Evolutionary conservation across 2,329 filamentous ascomycete genomes (phyloP).

Genomic region (Claviceps quebecensis): DNA sequence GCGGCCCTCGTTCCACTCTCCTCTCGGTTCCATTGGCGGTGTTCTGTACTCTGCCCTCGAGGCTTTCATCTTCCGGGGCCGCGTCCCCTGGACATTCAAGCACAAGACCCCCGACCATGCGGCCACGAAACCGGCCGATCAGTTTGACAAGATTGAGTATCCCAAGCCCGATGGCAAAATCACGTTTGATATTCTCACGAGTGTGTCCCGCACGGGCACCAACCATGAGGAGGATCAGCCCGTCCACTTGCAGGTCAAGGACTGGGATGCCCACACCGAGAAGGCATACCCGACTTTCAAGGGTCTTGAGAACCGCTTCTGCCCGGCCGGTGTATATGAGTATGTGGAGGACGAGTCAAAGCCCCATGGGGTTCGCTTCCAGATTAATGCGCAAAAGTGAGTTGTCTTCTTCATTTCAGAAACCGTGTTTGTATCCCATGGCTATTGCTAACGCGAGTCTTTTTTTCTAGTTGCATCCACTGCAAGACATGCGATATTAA

Average conservation of each 20-base stretch:
- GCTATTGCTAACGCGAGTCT: too few relatives aligned
- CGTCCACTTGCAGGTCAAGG: slow-evolving; percentile 84
- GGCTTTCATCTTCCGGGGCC: slow-evolving; percentile 74
- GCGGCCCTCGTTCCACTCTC: slow-evolving; percentile 82
- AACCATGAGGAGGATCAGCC: slow-evolving; percentile 99
- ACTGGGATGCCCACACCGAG: slow-evolving; percentile 83
- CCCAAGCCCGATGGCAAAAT: slow-evolving; percentile 93
- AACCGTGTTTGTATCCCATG: too few relatives aligned
- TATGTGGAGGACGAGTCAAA: slow-evolving; percentile 89
- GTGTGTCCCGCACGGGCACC: slow-evolving; percentile 85
- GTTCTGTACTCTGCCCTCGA: slow-evolving; percentile 88
- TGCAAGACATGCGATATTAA: slow-evolving; percentile 99
- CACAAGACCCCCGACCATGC: slow-evolving; percentile 67
- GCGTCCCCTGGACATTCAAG: slow-evolving; percentile 80
- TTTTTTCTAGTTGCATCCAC: slow-evolving; percentile 67
- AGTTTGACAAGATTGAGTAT: slow-evolving; percentile 84
- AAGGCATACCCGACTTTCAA: slow-evolving; percentile 77
- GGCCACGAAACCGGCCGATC: slow-evolving; percentile 65
- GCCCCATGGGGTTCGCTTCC: slow-evolving; percentile 79
- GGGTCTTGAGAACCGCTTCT: slow-evolving; percentile 92
- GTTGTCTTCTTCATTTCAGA: slow-evolving; percentile 22
- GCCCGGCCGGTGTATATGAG: slow-evolving; percentile 93
- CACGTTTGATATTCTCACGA: slow-evolving; percentile 91
- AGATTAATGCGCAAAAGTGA: slow-evolving; percentile 96
- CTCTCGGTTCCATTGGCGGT: slow-evolving; percentile 78